phyloP scores from a whole-genome alignment of 73 alveolate species.

The Strombidium stylifer region DNA sequence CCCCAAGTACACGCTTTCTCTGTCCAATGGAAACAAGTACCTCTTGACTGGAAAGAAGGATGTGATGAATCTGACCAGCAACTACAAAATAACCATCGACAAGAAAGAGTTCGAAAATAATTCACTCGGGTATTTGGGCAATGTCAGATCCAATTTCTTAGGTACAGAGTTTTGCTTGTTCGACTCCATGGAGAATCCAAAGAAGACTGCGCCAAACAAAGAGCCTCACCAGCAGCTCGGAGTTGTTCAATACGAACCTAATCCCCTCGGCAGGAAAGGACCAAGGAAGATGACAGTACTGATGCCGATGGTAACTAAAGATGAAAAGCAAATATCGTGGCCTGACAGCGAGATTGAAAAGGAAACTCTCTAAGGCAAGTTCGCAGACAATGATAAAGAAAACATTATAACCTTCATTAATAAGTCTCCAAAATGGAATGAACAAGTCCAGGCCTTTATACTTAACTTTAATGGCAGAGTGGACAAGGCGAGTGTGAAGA shows the following conservation, averaged over 20 bases:
- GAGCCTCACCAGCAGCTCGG: conserved; percentile 46
- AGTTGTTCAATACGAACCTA: conserved; percentile 50
- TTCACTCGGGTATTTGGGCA: conserved; percentile 40
- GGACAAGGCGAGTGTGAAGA: conserved; percentile 64
- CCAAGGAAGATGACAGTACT: conserved; percentile 69
- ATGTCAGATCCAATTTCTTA: conserved; percentile 63
- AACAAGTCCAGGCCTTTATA: conserved; percentile 61
- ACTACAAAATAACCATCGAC: conserved; percentile 37
- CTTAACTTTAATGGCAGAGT: conserved; percentile 71
- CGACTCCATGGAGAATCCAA: conserved; percentile 64
- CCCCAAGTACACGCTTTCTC: conserved; percentile 79
- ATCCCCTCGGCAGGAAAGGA: conserved; percentile 58
- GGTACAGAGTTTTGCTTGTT: conserved; percentile 64
- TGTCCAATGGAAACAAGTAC: conserved; percentile 67
- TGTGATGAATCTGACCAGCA: conserved; percentile 52
- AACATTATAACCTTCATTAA: conserved; percentile 30
- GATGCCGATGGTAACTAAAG: conserved; percentile 36
- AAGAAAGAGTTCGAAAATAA: conserved; percentile 42
- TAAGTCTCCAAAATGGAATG: conserved; percentile 74
- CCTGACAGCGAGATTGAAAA: conserved; percentile 45
- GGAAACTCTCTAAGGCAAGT: conserved; percentile 36
- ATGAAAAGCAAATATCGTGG: conserved; percentile 7
- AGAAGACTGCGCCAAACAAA: conserved; percentile 42
- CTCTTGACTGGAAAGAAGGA: conserved; percentile 62
- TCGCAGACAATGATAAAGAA: conserved; percentile 8